Conservation (phyloP, 2,329 filamentous ascomycete species). For the Fusarium longipes region DNA sequence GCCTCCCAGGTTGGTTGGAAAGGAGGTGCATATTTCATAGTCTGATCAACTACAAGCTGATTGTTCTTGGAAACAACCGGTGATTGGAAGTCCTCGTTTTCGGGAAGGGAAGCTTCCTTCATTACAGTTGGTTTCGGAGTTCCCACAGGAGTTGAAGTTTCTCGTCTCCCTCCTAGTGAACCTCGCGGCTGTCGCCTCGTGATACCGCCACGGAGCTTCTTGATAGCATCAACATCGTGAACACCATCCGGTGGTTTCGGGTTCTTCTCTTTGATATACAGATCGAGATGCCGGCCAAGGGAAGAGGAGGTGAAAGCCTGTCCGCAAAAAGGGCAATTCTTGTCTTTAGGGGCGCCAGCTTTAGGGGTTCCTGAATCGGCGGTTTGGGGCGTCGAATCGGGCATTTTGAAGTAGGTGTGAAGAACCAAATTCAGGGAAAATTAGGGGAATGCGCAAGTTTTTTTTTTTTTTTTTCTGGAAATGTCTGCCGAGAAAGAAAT, state of each 20-base stretch:
- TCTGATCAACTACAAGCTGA: constrained; percentile 57
- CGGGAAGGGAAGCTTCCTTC: constrained; percentile 55
- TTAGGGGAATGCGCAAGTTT: constrained; percentile 3
- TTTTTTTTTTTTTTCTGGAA: constrained; percentile 6
- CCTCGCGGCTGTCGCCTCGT: constrained; percentile 85
- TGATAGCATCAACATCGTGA: constrained; percentile 90
- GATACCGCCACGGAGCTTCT: constrained; percentile 83
- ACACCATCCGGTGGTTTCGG: constrained; percentile 87
- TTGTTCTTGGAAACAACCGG: constrained; percentile 57
- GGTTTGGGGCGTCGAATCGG: constrained; percentile 48
- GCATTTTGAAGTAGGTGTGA: constrained; percentile 45
- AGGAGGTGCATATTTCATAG: constrained; percentile 63
- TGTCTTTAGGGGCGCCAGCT: constrained; percentile 76
- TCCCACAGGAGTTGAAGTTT: constrained; percentile 68
- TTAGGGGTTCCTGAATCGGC: constrained; percentile 56
- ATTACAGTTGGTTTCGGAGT: constrained; percentile 59
- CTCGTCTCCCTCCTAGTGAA: constrained; percentile 66
- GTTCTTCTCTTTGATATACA: constrained; percentile 94
- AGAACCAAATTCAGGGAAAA: constrained; percentile 17
- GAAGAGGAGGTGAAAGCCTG: constrained; percentile 95
- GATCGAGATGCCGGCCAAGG: constrained; percentile 90
- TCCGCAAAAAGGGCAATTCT: constrained; percentile 86
- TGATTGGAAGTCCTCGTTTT: constrained; percentile 52
- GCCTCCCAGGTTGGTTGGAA: constrained; percentile 76
- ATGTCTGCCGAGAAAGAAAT: constrained; percentile 25